phyloP scores from a whole-genome alignment of 306 rosid genomes.

The Parietaria judaica region DNA sequence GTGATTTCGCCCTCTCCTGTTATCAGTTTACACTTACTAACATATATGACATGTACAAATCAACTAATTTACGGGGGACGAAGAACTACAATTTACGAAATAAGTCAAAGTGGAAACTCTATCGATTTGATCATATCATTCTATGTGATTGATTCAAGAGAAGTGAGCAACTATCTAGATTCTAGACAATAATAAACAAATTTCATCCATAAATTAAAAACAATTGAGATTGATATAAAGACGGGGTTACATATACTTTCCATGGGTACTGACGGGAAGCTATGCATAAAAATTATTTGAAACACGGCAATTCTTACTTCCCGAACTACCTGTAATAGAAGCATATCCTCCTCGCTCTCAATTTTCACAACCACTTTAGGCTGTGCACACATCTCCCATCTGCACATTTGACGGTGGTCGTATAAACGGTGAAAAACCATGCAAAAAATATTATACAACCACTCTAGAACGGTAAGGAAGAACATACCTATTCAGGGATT shows the following conservation, averaged over 20 bases:
- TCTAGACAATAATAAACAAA: no score
- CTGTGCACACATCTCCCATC: constrained; percentile 97
- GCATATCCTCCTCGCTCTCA: constrained; percentile 88
- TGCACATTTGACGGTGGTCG: constrained; percentile 28
- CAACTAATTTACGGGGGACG: background rate
- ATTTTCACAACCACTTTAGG: constrained; percentile 94
- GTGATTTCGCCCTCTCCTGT: constrained; percentile 77
- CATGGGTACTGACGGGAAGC: background rate
- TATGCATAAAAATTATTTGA: background rate
- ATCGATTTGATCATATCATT: no score
- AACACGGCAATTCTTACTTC: background rate
- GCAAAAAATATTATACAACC: background rate
- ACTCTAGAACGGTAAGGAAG: background rate
- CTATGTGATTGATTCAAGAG: background rate
- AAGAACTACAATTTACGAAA: no score
- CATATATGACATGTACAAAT: background rate
- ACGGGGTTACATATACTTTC: background rate
- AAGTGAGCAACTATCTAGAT: no score
- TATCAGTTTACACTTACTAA: constrained; percentile 3
- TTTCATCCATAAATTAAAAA: background rate
- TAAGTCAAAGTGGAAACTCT: no score
- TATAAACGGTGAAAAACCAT: constrained; percentile 1
- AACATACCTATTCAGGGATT: constrained; percentile 64
- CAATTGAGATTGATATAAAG: background rate
- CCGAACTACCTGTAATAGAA: constrained; percentile 54